phyloP scores from a whole-genome alignment of 2,329 filamentous ascomycete genomes.

The Ceratocystis destructans region DNA sequence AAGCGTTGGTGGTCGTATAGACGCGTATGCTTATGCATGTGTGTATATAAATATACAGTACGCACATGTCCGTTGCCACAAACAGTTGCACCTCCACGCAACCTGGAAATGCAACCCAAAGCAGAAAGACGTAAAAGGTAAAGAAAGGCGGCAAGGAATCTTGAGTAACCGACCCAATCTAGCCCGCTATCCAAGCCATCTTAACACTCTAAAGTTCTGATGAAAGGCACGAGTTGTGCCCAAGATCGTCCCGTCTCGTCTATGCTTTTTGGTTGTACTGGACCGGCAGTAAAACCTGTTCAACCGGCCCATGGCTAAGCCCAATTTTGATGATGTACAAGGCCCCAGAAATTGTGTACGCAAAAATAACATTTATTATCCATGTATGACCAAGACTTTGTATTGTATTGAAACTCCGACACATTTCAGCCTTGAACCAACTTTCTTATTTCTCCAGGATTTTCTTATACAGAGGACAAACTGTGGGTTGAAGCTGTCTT shows the following conservation, averaged over 20 bases:
- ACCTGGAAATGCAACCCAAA: too few relatives aligned
- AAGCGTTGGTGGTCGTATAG: neutral
- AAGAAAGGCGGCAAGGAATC: too few relatives aligned
- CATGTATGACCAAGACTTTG: too few relatives aligned
- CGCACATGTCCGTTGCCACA: neutral
- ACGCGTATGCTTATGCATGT: neutral
- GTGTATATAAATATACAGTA: neutral
- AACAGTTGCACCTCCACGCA: too few relatives aligned
- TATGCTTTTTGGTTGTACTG: neutral
- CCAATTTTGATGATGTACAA: neutral
- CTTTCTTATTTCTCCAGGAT: neutral
- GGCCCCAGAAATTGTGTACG: neutral
- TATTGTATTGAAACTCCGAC: too few relatives aligned
- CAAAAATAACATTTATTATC: neutral
- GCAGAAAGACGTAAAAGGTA: too few relatives aligned
- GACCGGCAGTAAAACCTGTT: neutral
- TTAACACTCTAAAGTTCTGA: too few relatives aligned
- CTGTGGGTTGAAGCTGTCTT: neutral
- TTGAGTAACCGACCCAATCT: too few relatives aligned
- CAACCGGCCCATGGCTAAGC: neutral
- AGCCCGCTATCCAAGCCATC: too few relatives aligned
- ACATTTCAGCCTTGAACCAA: too few relatives aligned
- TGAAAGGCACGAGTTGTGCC: too few relatives aligned
- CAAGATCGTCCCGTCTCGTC: neutral
- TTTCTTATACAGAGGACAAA: neutral